Evolutionary conservation across 257 asterid genomes (phyloP).

Genomic region (Nicotiana tabacum): DNA sequence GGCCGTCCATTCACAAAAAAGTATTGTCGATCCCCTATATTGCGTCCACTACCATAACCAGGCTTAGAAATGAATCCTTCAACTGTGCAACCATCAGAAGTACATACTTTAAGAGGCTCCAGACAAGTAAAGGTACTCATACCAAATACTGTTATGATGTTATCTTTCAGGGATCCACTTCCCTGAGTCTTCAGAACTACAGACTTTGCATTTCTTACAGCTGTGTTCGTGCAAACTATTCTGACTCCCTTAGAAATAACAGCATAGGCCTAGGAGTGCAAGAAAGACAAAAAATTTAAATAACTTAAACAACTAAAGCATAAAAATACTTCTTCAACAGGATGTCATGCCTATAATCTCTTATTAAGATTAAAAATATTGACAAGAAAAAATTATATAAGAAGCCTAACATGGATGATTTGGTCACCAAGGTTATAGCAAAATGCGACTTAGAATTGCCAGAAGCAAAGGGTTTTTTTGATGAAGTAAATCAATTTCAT

Average conservation of each 20-base stretch:
- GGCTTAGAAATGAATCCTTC: slow-evolving; percentile 92
- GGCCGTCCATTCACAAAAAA: slow-evolving; percentile 95
- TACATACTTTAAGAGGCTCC: slow-evolving; percentile 59
- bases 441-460: neutral
- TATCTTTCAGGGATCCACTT: slow-evolving; percentile 77
- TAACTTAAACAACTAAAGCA: neutral
- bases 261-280: slow-evolving; percentile 78
- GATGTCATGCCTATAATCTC: neutral
- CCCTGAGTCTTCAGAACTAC: slow-evolving; percentile 91
- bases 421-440: neutral
- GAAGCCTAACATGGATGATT: neutral
- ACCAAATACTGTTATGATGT: slow-evolving; percentile 76
- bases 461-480: neutral
- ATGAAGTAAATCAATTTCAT: neutral
- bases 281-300: neutral
- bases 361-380: neutral
- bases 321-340: neutral
- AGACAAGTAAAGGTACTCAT: slow-evolving; percentile 67
- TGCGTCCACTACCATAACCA: slow-evolving; percentile 93
- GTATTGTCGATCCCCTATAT: slow-evolving; percentile 87
- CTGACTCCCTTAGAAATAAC: slow-evolving; percentile 86
- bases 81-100: slow-evolving; percentile 50
- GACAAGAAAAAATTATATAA: neutral
- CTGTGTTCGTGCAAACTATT: slow-evolving; percentile 72
- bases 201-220: slow-evolving; percentile 65